Base-by-base conservation (phyloP, 805 yeast genomes). In the Metschnikowia continentalis region DNA sequence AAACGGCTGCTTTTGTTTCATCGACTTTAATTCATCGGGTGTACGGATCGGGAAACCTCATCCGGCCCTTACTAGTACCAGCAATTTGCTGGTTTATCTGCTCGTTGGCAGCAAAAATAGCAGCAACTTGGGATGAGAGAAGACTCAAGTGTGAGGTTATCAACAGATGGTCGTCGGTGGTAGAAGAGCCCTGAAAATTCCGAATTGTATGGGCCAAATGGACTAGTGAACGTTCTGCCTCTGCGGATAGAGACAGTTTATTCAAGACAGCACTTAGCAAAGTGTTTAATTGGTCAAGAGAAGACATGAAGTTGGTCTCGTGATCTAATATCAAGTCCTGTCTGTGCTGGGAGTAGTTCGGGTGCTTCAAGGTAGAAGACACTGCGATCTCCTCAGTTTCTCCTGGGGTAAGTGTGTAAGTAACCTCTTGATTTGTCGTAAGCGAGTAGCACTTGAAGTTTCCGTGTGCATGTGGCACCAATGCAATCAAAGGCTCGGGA, bases 361-460 rank as follows among this genome's bases (percentile, higher is more conserved):
- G 60, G 49, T 68, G 58, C 39, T 68, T 65, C 14, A 53, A 57
- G 8, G 70, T 56, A 5, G 76, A 69, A 5, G 63, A 58, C 1
- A 72, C 59, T 1, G 75, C 67, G 6, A 67, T 65, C 22, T 54
- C 58, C 47, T 73, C 77, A 3, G 68, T 58, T 32, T 67, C 70
- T 32, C 62, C 65, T 1, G 70, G 59, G 2, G 52, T 53, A 7
- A 70, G 53, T 5, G 55, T 48, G 5, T 64, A 55, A 6, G 54
- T 47, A 1, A 61, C 8, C 10, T 57, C 46, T 13, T 36, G 41
- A 1, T 46, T 43, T 15, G 56, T 45, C 4, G 40, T 35, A 17
- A 42, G 19, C n/a, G 43, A 48, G 41, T 39, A 50, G 38, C 53
- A 49, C 35, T 38, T 23, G 38, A 55, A 49, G 26, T 17, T 10